Evolutionary conservation across 805 yeast species (phyloP).

Genomic region (Citeromyces nyonsensis): DNA sequence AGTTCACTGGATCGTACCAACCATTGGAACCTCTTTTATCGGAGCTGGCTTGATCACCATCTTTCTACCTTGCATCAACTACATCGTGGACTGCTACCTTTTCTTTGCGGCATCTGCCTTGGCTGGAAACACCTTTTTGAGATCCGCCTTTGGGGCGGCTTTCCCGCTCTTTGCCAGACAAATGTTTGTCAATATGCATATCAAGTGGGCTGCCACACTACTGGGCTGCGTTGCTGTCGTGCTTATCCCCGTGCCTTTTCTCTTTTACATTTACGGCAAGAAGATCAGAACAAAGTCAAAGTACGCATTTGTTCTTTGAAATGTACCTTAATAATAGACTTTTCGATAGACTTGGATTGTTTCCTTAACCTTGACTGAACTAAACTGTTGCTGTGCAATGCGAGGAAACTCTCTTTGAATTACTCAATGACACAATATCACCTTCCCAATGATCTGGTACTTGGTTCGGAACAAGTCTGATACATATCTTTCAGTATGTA

Average conservation of each 20-base stretch:
- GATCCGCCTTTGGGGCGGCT: slow-evolving; percentile 54
- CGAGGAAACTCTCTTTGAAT: too few relatives aligned
- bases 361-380: too few relatives aligned
- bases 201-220: slow-evolving; percentile 68
- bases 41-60: slow-evolving; percentile 58
- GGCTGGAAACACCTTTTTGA: slow-evolving; percentile 57
- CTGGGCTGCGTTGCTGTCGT: slow-evolving; percentile 44
- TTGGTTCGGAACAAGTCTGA: too few relatives aligned
- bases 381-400: too few relatives aligned
- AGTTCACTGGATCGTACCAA: slow-evolving; percentile 77
- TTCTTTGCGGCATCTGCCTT: slow-evolving; percentile 66
- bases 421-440: too few relatives aligned
- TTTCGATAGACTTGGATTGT: too few relatives aligned
- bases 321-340: too few relatives aligned
- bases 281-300: slow-evolving; percentile 38
- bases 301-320: slow-evolving; percentile 10
- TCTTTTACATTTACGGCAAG: slow-evolving; percentile 46
- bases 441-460: too few relatives aligned
- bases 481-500: too few relatives aligned
- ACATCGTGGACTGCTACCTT: slow-evolving; percentile 58
- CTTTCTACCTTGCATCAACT: slow-evolving; percentile 56
- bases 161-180: slow-evolving; percentile 60
- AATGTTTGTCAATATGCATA: slow-evolving; percentile 56
- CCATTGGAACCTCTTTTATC: slow-evolving; percentile 43
- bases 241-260: slow-evolving; percentile 53